These are phyloP conservation scores for Debaryomyces maramus DNA, from an alignment of 805 yeast genomes.

Conservation along the genomic window DNA sequence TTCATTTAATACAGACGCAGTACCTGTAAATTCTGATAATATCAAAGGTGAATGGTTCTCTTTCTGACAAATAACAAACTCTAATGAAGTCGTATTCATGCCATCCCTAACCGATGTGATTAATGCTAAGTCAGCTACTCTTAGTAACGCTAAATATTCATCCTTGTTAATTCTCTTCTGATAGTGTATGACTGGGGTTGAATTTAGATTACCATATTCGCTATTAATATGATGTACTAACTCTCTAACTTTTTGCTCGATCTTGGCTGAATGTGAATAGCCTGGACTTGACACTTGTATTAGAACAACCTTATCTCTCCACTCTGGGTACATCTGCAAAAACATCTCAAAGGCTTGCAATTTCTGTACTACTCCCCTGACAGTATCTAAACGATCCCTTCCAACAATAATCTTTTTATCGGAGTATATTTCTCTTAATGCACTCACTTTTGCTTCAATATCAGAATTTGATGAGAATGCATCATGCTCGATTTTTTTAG, in stretches of 20 bases:
- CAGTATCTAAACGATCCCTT: slow-evolving; percentile 87
- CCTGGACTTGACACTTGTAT: slow-evolving; percentile 91
- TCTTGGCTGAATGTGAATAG: slow-evolving; percentile 54
- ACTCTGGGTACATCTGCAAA: slow-evolving; percentile 86
- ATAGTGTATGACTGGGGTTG: slow-evolving; percentile 88
- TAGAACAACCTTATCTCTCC: slow-evolving; percentile 82
- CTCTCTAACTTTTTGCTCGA: slow-evolving; percentile 83
- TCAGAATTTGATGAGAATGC: slow-evolving; percentile 41
- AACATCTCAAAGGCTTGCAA: slow-evolving; percentile 88
- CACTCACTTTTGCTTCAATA: slow-evolving; percentile 62
- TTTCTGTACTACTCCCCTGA: slow-evolving; percentile 92
- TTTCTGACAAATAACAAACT: slow-evolving; percentile 86
- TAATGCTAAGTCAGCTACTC: slow-evolving; percentile 87
- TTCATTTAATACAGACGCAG: slow-evolving; percentile 66
- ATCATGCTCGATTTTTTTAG: slow-evolving; percentile 63
- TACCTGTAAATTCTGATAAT: slow-evolving; percentile 91
- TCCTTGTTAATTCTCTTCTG: slow-evolving; percentile 85
- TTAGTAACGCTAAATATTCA: slow-evolving; percentile 82
- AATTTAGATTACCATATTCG: slow-evolving; percentile 77
- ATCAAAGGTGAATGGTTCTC: slow-evolving; percentile 73
- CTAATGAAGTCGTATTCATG: slow-evolving; percentile 92
- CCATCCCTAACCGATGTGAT: slow-evolving; percentile 94
- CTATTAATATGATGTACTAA: slow-evolving; percentile 81
- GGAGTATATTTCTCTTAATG: slow-evolving; percentile 61
- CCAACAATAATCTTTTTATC: slow-evolving; percentile 84